Percentiles rank a stretch among this genome's conserved stretches.
These are phyloP conservation scores for Puccinia horiana DNA, from an alignment of 1,284 basidiomycete species.

Conservation along the genomic window DNA sequence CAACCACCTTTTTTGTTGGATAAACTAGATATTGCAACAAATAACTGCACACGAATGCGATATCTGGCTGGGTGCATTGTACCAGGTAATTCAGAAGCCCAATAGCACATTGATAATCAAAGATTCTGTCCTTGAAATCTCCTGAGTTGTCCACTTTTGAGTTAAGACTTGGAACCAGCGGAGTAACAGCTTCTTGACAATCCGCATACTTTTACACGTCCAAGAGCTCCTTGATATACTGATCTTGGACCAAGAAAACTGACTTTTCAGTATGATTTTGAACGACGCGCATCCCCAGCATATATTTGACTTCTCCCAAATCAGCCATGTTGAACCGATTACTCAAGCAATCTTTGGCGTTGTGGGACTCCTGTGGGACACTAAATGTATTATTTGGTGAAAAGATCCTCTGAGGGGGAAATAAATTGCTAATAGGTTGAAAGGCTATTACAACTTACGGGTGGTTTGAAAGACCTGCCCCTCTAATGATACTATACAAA, in stretches of 20 bases:
- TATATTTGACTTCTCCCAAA: neutral
- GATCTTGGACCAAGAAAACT: neutral
- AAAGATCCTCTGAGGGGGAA: too few species aligned
- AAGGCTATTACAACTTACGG: too few species aligned
- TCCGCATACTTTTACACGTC: neutral
- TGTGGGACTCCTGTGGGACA: too few species aligned
- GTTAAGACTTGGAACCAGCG: neutral
- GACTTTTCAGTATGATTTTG: neutral
- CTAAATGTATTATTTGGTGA: too few species aligned
- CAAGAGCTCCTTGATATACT: neutral
- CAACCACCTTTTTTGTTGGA: neutral
- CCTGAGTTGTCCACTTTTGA: neutral
- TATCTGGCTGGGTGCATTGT: neutral
- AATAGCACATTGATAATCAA: neutral
- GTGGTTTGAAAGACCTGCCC: too few species aligned
- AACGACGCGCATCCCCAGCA: neutral
- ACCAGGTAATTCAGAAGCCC: neutral
- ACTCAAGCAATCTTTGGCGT: neutral
- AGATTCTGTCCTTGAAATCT: neutral
- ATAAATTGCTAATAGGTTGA: too few species aligned
- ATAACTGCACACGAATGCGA: neutral
- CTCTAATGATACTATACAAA: too few species aligned
- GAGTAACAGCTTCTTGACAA: neutral
- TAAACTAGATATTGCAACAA: neutral
- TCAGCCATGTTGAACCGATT: neutral